Conservation (phyloP, 2,329 filamentous ascomycete genomes). For the Eutypa lata region DNA sequence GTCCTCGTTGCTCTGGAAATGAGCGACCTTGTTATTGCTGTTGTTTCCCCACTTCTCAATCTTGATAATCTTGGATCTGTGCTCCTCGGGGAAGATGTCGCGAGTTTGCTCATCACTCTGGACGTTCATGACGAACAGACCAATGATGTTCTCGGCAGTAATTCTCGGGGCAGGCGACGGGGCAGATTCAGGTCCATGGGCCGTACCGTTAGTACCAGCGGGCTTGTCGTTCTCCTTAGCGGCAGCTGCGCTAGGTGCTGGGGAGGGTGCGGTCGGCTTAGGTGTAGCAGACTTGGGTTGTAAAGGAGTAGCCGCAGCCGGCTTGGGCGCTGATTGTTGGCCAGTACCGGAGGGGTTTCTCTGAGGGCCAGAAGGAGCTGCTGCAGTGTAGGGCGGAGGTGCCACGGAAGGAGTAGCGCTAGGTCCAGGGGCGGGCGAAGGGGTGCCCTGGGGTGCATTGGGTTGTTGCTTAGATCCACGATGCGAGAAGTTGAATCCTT, state of each 20-base stretch:
- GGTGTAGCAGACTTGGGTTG: constrained; percentile 46
- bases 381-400: constrained; percentile 25
- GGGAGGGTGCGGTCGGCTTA: constrained; percentile 37
- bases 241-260: constrained; percentile 30
- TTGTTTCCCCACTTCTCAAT: constrained; percentile 75
- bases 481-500: constrained; percentile 99
- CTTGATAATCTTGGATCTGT: constrained; percentile 75
- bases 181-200: constrained; percentile 48
- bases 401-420: constrained; percentile 26
- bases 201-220: constrained; percentile 49
- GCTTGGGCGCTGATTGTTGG: constrained; percentile 39
- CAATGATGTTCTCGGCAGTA: constrained; percentile 66
- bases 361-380: constrained; percentile 32
- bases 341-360: constrained; percentile 29
- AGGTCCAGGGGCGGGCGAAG: constrained; percentile 33
- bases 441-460: constrained; percentile 35
- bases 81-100: constrained; percentile 78
- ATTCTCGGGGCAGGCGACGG: constrained; percentile 60
- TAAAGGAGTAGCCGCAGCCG: constrained; percentile 40
- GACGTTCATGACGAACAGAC: constrained; percentile 86
- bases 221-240: constrained; percentile 57
- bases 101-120: constrained; percentile 79
- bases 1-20: constrained; percentile 77
- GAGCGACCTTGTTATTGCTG: constrained; percentile 70
- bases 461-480: constrained; percentile 76